Evolutionary conservation across 352 stramenopile species (phyloP).

Genomic region (Pythium dissimile): DNA sequence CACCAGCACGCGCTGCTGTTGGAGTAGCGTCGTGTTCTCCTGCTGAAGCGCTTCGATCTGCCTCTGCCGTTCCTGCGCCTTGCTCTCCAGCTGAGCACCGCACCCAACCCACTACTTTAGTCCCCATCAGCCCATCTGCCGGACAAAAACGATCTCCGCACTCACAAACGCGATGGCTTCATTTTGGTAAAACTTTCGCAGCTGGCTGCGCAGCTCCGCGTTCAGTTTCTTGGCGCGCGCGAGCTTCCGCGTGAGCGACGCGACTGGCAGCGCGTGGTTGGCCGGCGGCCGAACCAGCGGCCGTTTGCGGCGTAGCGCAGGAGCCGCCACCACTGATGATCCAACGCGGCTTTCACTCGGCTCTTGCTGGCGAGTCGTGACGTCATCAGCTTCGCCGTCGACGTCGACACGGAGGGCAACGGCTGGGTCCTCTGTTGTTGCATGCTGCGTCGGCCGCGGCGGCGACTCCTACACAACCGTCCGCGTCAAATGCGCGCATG

Average conservation of each 20-base stretch:
- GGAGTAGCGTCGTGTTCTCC: constrained; percentile 56
- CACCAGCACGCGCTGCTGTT: constrained; percentile 44
- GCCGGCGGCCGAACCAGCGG: not conserved
- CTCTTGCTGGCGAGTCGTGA: not conserved
- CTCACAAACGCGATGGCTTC: constrained; percentile 46
- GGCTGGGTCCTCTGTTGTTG: too few relatives aligned
- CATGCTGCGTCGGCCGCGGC: not conserved
- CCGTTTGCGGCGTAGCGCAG: not conserved
- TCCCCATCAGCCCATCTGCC: not conserved
- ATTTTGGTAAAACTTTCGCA: constrained; percentile 50
- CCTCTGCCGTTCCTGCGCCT: constrained; percentile 56
- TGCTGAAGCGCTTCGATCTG: constrained; percentile 51
- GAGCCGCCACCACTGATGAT: not conserved
- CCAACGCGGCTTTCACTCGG: not conserved
- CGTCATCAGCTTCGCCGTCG: not conserved
- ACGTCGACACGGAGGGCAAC: too few relatives aligned
- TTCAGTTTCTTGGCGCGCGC: constrained; percentile 42
- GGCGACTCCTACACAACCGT: constrained; percentile 9
- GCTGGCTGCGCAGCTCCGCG: constrained; percentile 37
- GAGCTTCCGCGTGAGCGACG: constrained; percentile 38
- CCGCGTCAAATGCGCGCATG: not conserved
- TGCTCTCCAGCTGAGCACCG: constrained; percentile 52
- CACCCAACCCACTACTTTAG: not conserved
- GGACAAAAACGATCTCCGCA: not conserved
- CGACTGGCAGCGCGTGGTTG: constrained; percentile 2